Percentiles rank a stretch among this genome's conserved stretches.
phyloP scores from a whole-genome alignment of 495 filamentous ascomycete species.

The Neurospora terricola region DNA sequence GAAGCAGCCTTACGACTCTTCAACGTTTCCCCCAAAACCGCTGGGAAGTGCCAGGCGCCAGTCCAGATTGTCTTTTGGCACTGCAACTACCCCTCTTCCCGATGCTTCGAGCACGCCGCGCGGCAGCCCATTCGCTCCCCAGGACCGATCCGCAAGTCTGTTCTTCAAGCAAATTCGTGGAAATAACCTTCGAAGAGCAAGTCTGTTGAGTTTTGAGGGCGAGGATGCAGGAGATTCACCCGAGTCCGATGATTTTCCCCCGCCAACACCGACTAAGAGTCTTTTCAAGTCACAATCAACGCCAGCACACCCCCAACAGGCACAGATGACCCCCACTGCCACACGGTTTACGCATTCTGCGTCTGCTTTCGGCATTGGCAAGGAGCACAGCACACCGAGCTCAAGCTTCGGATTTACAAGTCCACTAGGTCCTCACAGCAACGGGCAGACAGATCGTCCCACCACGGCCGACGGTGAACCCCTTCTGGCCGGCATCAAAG shows the following conservation, averaged over 20 bases:
- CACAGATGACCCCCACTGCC: conserved; percentile 15
- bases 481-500: background rate
- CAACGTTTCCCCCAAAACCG: conserved; percentile 45
- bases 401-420: conserved; percentile 36
- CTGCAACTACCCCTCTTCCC: conserved; percentile 56
- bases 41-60: conserved; percentile 42
- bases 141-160: conserved; percentile 36
- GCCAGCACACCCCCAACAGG: conserved; percentile 9
- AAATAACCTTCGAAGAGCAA: conserved; percentile 51
- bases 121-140: conserved; percentile 51
- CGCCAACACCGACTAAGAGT: conserved; percentile 88
- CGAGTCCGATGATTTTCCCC: conserved; percentile 59
- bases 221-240: conserved; percentile 50
- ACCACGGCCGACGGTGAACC: background rate
- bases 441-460: conserved; percentile 1
- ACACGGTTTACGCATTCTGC: conserved; percentile 18
- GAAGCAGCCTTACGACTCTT: conserved; percentile 55
- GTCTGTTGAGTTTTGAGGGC: conserved; percentile 67
- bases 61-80: conserved; percentile 22
- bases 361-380: conserved; percentile 16
- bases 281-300: conserved; percentile 22
- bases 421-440: conserved; percentile 11
- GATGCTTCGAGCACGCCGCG: conserved; percentile 28
- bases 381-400: conserved; percentile 10
- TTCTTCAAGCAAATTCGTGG: conserved; percentile 27